A percentile compares a stretch with the other conserved stretches of the same genome.
These are phyloP conservation scores for Tetrahymena elliotti DNA, from an alignment of 73 alveolate genomes.

Conservation along the genomic window DNA sequence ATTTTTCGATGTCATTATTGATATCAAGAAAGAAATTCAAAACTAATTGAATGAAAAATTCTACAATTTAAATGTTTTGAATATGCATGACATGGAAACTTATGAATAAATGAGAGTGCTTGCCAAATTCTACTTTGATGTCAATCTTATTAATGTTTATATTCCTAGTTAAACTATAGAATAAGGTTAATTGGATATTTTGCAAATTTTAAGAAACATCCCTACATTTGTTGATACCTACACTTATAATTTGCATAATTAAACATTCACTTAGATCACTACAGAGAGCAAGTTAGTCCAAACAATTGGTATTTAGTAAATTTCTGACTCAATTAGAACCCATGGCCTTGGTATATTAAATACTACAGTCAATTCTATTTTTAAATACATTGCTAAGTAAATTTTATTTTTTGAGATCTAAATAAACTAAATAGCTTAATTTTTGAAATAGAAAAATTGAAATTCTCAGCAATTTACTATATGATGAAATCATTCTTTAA, in stretches of 20 bases:
- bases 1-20: constrained; percentile 82
- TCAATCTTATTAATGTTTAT: constrained; percentile 75
- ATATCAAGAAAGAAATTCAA: constrained; percentile 78
- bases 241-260: constrained; percentile 89
- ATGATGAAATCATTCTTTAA: constrained; percentile 84
- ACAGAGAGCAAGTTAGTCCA: constrained; percentile 75
- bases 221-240: constrained; percentile 68
- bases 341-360: constrained; percentile 96
- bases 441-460: constrained; percentile 39
- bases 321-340: constrained; percentile 82
- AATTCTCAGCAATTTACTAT: constrained; percentile 73
- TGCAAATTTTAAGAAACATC: constrained; percentile 73
- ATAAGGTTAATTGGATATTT: constrained; percentile 85
- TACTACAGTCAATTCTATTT: constrained; percentile 86
- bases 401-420: not conserved
- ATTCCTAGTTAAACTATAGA: constrained; percentile 92
- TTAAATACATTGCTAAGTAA: constrained; percentile 77
- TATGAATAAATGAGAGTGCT: constrained; percentile 94
- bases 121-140: constrained; percentile 83
- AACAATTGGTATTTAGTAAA: constrained; percentile 76
- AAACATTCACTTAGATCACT: constrained; percentile 76
- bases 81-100: constrained; percentile 93
- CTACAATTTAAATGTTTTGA: constrained; percentile 92
- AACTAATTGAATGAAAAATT: constrained; percentile 82
- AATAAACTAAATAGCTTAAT: not conserved